These are phyloP conservation scores for Cercospora sojina DNA, from an alignment of 2,329 filamentous ascomycete species.

Conservation along the genomic window DNA sequence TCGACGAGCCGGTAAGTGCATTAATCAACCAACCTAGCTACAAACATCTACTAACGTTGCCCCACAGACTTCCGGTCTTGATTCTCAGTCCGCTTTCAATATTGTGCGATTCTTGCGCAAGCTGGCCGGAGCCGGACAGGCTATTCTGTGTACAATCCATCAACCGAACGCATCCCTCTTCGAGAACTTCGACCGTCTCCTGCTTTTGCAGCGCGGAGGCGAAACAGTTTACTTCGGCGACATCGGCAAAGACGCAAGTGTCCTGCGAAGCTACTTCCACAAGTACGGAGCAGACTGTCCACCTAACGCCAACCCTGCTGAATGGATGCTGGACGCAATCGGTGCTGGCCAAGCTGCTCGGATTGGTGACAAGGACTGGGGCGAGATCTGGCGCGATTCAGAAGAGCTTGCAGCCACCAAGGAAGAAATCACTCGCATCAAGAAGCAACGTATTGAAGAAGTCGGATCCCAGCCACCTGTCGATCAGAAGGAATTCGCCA, in stretches of 20 bases:
- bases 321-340: slow-evolving; percentile 85
- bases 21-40: background rate
- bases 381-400: slow-evolving; percentile 73
- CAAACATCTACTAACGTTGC: background rate
- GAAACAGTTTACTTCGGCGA: slow-evolving; percentile 84
- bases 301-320: slow-evolving; percentile 67
- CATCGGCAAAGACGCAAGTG: slow-evolving; percentile 70
- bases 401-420: slow-evolving; percentile 68
- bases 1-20: slow-evolving; percentile 66
- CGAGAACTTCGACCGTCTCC: slow-evolving; percentile 80
- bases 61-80: slow-evolving; percentile 63
- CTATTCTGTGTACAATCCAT: slow-evolving; percentile 87
- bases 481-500: slow-evolving; percentile 75
- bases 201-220: slow-evolving; percentile 75
- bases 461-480: slow-evolving; percentile 46
- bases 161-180: slow-evolving; percentile 85
- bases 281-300: slow-evolving; percentile 54
- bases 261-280: slow-evolving; percentile 61
- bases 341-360: slow-evolving; percentile 72
- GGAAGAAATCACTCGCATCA: slow-evolving; percentile 65
- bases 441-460: slow-evolving; percentile 56
- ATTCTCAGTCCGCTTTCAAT: slow-evolving; percentile 71
- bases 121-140: slow-evolving; percentile 75
- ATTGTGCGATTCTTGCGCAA: slow-evolving; percentile 77
- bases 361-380: slow-evolving; percentile 75